A percentile compares a stretch with the other conserved stretches of the same genome.
Conservation (phyloP, 2,329 filamentous ascomycete species). For the Beauveria rudraprayagi region DNA sequence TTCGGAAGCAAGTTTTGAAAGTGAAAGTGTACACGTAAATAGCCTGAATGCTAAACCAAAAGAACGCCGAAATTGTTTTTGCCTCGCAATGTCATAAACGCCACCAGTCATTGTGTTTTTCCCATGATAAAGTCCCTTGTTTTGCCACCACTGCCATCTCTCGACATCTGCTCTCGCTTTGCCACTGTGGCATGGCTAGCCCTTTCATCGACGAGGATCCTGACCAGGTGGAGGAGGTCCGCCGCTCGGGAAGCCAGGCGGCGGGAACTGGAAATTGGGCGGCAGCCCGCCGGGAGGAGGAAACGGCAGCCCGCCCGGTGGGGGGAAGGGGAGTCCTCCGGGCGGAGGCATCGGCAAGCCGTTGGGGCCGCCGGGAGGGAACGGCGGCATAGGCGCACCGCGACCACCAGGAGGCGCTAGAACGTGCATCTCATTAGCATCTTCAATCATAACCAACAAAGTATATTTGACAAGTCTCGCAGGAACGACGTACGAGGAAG, state of each 20-base stretch:
- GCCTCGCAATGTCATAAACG: slow-evolving; percentile 18
- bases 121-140: background rate
- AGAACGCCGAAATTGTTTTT: background rate
- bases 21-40: background rate
- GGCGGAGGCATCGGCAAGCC: slow-evolving; percentile 19
- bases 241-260: slow-evolving; percentile 19
- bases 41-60: background rate
- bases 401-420: slow-evolving; percentile 45
- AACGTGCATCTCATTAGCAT: background rate
- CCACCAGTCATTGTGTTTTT: slow-evolving; percentile 13
- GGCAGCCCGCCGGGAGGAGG: slow-evolving; percentile 35
- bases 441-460: too few species aligned
- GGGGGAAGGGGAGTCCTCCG: slow-evolving; percentile 30
- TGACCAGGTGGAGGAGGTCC: slow-evolving; percentile 19
- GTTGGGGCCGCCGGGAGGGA: slow-evolving; percentile 24
- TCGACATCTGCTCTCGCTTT: background rate
- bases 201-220: slow-evolving; percentile 1
- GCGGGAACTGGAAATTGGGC: slow-evolving; percentile 29
- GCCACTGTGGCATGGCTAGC: background rate
- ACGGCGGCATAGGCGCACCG: slow-evolving; percentile 39
- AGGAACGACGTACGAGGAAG: slow-evolving; percentile 43
- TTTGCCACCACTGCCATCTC: background rate
- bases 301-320: slow-evolving; percentile 29
- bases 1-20: too few species aligned
- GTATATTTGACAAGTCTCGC: background rate